Evolutionary conservation across 176 grass and related monocot genomes (phyloP).

Genomic region (Elymus sibiricus): DNA sequence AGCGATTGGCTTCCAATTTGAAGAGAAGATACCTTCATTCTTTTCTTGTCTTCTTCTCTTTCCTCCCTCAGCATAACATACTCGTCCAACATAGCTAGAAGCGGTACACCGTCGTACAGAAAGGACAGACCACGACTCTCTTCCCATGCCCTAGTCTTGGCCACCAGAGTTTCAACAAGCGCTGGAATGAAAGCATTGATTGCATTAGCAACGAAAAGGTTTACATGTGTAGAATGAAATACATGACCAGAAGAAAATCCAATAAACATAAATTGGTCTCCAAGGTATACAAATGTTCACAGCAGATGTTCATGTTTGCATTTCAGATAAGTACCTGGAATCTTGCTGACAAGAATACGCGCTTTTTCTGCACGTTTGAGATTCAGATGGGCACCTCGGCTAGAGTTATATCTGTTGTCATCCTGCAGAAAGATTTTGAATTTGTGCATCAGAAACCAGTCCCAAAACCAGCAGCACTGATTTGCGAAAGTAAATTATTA

Average conservation of each 20-base stretch:
- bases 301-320: neutral
- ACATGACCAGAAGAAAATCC: neutral
- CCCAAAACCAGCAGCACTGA: neutral
- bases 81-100: slow-evolving; percentile 97
- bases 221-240: neutral
- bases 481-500: slow-evolving; percentile 14
- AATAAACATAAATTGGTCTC: neutral
- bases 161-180: slow-evolving; percentile 94
- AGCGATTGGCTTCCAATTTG: neutral
- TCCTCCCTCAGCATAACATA: slow-evolving; percentile 97
- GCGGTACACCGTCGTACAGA: slow-evolving; percentile 94
- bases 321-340: slow-evolving; percentile 70
- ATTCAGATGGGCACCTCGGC: slow-evolving; percentile 91
- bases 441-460: slow-evolving; percentile 16
- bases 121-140: slow-evolving; percentile 69
- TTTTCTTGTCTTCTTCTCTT: slow-evolving; percentile 97
- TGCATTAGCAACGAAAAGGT: slow-evolving; percentile 29
- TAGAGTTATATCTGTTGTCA: slow-evolving; percentile 99
- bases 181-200: slow-evolving; percentile 45
- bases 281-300: neutral
- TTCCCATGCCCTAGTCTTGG: slow-evolving; percentile 87
- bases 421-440: slow-evolving; percentile 53
- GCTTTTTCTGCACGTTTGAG: slow-evolving; percentile 99
- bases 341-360: slow-evolving; percentile 93
- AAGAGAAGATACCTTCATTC: slow-evolving; percentile 57